These are phyloP conservation scores for Corylus americana DNA, from an alignment of 306 rosid species.

Conservation along the genomic window DNA sequence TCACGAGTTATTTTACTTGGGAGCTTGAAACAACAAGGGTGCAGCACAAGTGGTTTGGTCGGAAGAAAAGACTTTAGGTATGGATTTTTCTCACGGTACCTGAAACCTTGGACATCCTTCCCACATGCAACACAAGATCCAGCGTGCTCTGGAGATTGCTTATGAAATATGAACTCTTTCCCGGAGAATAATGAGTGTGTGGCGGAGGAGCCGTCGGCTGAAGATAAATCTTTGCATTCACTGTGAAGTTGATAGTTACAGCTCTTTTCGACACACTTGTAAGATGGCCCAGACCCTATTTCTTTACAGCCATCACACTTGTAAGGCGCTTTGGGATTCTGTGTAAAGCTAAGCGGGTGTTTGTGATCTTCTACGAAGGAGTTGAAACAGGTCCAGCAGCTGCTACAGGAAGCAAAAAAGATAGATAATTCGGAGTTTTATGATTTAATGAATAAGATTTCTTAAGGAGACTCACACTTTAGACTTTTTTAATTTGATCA, in stretches of 20 bases:
- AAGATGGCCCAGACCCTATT: background rate
- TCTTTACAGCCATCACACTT: background rate
- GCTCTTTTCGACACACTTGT: too few relatives aligned
- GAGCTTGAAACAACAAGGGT: conserved; percentile 2
- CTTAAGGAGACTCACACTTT: too few relatives aligned
- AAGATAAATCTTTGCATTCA: background rate
- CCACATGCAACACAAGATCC: background rate
- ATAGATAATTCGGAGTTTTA: too few relatives aligned
- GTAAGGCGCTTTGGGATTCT: background rate
- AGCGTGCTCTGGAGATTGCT: background rate
- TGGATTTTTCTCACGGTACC: too few relatives aligned
- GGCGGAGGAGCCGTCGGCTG: too few relatives aligned
- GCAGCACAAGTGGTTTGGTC: background rate
- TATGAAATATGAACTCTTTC: background rate
- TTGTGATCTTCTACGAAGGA: too few relatives aligned
- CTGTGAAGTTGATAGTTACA: background rate
- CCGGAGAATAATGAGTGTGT: background rate
- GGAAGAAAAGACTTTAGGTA: too few relatives aligned
- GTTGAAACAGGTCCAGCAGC: too few relatives aligned
- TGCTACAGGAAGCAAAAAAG: too few relatives aligned
- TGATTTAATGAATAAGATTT: too few relatives aligned
- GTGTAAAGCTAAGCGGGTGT: too few relatives aligned
- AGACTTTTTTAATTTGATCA: too few relatives aligned
- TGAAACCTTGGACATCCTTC: background rate
- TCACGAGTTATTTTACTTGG: background rate